These are phyloP conservation scores for Clavariopsis aquatica DNA, from an alignment of 495 filamentous ascomycete species.

Conservation along the genomic window DNA sequence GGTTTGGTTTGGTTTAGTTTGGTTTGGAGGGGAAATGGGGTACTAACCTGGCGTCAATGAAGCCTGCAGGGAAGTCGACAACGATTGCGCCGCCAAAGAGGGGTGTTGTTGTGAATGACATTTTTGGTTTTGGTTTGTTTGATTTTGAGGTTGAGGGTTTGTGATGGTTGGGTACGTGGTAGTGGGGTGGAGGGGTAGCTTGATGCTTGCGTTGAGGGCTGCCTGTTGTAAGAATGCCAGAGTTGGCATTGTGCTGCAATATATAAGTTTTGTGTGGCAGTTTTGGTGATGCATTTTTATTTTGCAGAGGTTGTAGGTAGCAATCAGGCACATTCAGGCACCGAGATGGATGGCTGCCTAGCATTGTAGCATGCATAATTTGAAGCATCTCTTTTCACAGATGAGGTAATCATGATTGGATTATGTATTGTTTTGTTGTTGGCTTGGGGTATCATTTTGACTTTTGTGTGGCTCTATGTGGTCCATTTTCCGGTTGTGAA, in stretches of 20 bases:
- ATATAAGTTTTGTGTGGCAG: constrained; percentile 14
- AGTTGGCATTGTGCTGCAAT: constrained; percentile 4
- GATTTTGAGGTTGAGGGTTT: not conserved
- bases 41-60: constrained; percentile 77
- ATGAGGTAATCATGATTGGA: constrained; percentile 1
- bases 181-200: not conserved
- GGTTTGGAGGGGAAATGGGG: not conserved
- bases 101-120: constrained; percentile 56
- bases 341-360: constrained; percentile 28
- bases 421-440: constrained; percentile 10
- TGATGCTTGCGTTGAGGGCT: not conserved
- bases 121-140: constrained; percentile 3
- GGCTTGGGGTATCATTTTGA: constrained; percentile 21
- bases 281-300: constrained; percentile 1
- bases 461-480: constrained; percentile 9
- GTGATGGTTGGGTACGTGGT: constrained; percentile 1
- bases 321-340: constrained; percentile 37
- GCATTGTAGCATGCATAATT: not conserved
- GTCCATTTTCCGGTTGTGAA: constrained; percentile 4
- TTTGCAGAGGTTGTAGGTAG: constrained; percentile 21
- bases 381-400: constrained; percentile 5
- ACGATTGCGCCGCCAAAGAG: constrained; percentile 84
- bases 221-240: constrained; percentile 1
- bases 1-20: constrained; percentile 9
- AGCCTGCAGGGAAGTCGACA: constrained; percentile 68